Evolutionary conservation across 169 alveolate species (phyloP), one percentile per base, ranked within the genome.

Genomic region (Eimeria maxima): DNA sequence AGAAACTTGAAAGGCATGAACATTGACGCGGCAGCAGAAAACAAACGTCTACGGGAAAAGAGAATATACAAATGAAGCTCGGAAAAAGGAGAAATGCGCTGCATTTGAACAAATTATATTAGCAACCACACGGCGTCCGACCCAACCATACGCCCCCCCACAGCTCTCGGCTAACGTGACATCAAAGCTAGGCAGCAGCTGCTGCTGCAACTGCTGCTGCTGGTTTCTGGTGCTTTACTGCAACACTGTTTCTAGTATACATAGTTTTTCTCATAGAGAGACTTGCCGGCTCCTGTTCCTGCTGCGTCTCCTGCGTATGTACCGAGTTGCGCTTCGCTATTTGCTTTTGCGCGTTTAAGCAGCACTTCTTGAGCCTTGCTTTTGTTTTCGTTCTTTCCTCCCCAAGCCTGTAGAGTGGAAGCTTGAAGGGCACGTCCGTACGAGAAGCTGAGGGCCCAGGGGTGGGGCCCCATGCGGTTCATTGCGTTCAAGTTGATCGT

Each of bases 371-470:
- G 99, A 24, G 99, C 99, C 60, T 98, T 99, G 73, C 97, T 97
- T 90, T 98, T 98, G 97, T 99, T 99, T 95, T 99, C 99, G 65
- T 97, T 96, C 96, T 99, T 98, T 20, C 96, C 97, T 80, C 65
- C 78, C 99, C 99, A 99, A 44, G 99, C 98, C 97, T 99, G 99
- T 63, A 99, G 97, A 86, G 99, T 98, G 24, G 99, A 97, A 47
- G 99, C 98, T 97, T 99, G 99, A 65, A 99, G 98, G 29, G 99
- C 99, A 92, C 99, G 98, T 90, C 99, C 99, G 96, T 99, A 99
- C 50, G 99, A 99, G 99, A 99, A 99, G 81, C 99, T 97, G 38
- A 99, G 98, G 95, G 98, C 97, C 99, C 99, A 99, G 71, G 99
- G 99, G 96, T 98, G 97, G 18, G 96, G 96, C 57, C 95, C 95